Evolutionary conservation across 306 rosid genomes (phyloP), one percentile per base, ranked within the genome.

Genomic region (Senna tora): DNA sequence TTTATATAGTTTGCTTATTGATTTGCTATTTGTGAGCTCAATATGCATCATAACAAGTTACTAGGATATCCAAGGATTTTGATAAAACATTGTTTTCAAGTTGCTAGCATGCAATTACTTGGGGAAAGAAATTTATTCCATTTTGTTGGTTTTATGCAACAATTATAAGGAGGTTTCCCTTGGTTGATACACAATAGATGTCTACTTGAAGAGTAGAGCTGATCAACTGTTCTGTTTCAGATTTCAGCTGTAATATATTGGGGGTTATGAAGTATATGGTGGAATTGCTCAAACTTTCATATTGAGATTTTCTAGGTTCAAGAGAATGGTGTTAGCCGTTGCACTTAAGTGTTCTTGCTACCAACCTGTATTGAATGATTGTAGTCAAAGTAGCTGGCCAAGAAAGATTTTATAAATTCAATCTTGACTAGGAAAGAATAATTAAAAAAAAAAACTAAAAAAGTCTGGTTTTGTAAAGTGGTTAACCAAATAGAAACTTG

Each of bases 401-500:
- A 58, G 33, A 71, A 59, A 55, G 45, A 30, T 57, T 4, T 2
- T 41, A n/a, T 3, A 25, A 22, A 72, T 72, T 8, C 25, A 43
- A 21, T 58, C 45, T 14, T 36, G 19, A 72, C 38, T 28, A 10
- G 22, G 17, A 41, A 21, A 55, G 10, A 33, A 11, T 34, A 5
- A 50, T 13, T 17, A n/a, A 1, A 11, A 53, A 21, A 21, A 53
- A 52, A 15, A 30, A 42, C 25, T 21, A 25, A 67, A 61, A 21
- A 49, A 67, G 30, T 55, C 3, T 41, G 73, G 12, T 51, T 63
- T 21, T 19, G 21, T 28, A 8, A 11, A 51, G 16, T 30, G 19
- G 65, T 43, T 65, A 50, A 71, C 55, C 75, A 16, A 64, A 17
- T 28, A 19, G 8, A 74, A 54, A 38, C 50, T 72, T 54, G 15